Base-by-base conservation (phyloP, 441 rosid species). In the Raphanus hybrid region DNA sequence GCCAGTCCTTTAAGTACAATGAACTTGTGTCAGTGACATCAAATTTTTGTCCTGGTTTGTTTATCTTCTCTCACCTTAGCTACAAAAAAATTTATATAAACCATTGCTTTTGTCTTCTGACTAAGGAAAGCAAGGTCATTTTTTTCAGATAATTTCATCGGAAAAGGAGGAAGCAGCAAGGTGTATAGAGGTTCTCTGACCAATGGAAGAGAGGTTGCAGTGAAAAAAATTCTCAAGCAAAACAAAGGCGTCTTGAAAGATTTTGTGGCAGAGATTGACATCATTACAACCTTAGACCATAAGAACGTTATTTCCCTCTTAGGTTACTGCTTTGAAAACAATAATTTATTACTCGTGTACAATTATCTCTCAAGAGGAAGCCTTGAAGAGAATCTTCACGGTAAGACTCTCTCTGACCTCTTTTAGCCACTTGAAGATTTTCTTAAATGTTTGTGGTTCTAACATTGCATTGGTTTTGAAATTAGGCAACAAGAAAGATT, bases 291-390 rank as follows among this genome's bases (percentile, higher is more conserved):
- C 39, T 83, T 87, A 76, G 64, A 78, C 75, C 93, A 89, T 67
- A 85, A 86, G 77, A 86, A 87, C 77, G 79, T 89, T 10, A 84
- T 85, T 45, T 82, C 88, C 41, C 86, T 89, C 71, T 62, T 89
- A 69, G 93, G 93, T 18, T 86, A 87, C 79, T 87, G 91, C 80
- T 81, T 80, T 32, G 93, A 87, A 71, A 80, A 83, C 67, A 70
- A 55, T 58, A 86, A 83, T 62, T 85, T 87, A 15, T 85, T 87
- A 64, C 80, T 86, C 57, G 91, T 87, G 41, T 87, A 89, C 29
- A 86, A 89, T 76, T 84, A 86, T 75, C 81, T 89, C 58, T 82
- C 88, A 14, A 85, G 87, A 84, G 93, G 93, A 85, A 85, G 91
- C 80, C 87, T 89, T 12, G 91, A 87, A 77, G 89, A 89, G 81